These are phyloP conservation scores for Rubus parviflorus DNA, from an alignment of 306 rosid genomes.

Conservation along the genomic window DNA sequence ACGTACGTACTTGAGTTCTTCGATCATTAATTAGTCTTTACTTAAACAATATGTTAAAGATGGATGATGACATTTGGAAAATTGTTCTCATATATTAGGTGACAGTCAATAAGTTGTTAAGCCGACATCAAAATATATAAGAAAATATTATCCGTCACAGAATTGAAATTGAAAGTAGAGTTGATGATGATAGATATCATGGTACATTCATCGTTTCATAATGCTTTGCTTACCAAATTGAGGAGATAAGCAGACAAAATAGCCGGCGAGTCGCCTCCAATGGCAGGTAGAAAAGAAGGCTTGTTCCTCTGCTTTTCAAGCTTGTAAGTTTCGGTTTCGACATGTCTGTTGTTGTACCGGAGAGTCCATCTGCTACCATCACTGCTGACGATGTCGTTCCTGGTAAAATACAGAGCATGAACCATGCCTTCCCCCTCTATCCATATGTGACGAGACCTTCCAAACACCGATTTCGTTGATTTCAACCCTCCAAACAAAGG, in stretches of 20 bases:
- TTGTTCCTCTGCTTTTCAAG: constrained; percentile 53
- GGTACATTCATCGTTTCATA: background rate
- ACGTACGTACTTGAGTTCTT: too few species aligned
- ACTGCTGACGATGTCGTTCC: background rate
- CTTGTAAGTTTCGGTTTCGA: constrained; percentile 56
- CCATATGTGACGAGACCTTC: constrained; percentile 58
- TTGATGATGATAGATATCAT: background rate
- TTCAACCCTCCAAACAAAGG: constrained; percentile 75
- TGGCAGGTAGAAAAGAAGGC: constrained; percentile 61
- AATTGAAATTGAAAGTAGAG: background rate
- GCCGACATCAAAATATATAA: background rate
- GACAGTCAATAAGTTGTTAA: background rate
- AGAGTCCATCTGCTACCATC: constrained; percentile 38
- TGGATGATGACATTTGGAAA: too few species aligned
- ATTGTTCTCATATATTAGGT: background rate
- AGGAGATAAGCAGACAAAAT: constrained; percentile 52
- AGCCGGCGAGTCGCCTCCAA: constrained; percentile 52
- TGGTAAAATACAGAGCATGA: constrained; percentile 57
- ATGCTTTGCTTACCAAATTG: constrained; percentile 43
- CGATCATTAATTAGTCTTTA: too few species aligned
- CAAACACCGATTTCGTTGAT: constrained; percentile 59
- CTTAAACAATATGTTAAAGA: too few species aligned
- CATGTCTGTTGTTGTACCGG: constrained; percentile 57
- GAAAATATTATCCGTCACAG: background rate
- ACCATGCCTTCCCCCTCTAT: constrained; percentile 92